A percentile compares a stretch with the other conserved stretches of the same genome.
Evolutionary conservation across 192 early-diverging fungal species (phyloP).

Genomic region (Nowakowskiella sp.): DNA sequence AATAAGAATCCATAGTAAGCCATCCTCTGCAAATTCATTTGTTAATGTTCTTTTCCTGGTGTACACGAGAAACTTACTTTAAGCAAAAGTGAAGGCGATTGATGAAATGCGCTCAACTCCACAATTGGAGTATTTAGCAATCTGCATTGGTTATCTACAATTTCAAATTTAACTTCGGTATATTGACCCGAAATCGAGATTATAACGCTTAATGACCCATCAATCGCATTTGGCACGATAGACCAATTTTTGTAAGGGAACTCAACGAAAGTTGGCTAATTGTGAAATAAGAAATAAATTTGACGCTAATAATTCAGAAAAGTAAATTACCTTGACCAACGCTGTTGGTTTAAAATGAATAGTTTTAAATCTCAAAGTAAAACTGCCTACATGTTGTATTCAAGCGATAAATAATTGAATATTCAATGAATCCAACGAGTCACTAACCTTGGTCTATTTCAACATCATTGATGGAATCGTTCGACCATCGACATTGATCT

Average conservation of each 20-base stretch:
- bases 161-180: conserved; percentile 34
- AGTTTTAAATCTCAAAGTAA: conserved; percentile 36
- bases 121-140: conserved; percentile 19
- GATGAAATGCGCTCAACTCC: conserved; percentile 12
- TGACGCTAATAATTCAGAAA: background rate
- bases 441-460: conserved; percentile 40
- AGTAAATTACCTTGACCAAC: conserved; percentile 24
- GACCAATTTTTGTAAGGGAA: conserved; percentile 37
- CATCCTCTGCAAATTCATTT: too few species aligned
- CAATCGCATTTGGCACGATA: conserved; percentile 14
- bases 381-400: conserved; percentile 13
- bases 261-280: conserved; percentile 27
- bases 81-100: conserved; percentile 32
- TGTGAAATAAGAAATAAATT: background rate
- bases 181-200: conserved; percentile 25
- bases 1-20: too few species aligned
- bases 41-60: too few species aligned
- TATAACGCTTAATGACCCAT: conserved; percentile 15
- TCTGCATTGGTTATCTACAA: conserved; percentile 34
- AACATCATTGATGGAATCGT: conserved; percentile 38
- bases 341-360: conserved; percentile 44
- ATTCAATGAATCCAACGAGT: background rate
- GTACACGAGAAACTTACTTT: conserved; percentile 19
- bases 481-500: conserved; percentile 27
- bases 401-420: background rate